Conservation (phyloP, 1,284 basidiomycete species). For the Apiotrichum sp. region DNA sequence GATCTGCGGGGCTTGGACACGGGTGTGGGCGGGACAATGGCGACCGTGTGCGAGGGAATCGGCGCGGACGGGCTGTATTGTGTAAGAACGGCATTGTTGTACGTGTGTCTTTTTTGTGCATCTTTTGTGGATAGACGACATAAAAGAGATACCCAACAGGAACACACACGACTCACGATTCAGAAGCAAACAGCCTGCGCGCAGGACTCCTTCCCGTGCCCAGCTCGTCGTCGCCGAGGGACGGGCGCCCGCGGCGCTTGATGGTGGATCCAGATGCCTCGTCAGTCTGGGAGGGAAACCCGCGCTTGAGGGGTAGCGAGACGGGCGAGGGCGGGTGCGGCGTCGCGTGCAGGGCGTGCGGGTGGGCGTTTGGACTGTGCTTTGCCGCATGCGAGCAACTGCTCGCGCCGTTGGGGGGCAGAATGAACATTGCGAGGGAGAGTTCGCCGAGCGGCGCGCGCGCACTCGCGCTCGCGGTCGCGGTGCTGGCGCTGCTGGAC, state of each 20-base stretch:
- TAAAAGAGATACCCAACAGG: too few species aligned
- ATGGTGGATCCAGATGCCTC: too few species aligned
- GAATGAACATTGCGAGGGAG: constrained; percentile 14
- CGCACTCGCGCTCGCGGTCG: background rate
- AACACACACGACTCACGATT: too few species aligned
- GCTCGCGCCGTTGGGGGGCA: background rate
- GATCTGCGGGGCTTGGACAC: background rate
- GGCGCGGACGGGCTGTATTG: too few species aligned
- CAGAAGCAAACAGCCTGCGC: constrained; percentile 6
- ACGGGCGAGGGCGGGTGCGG: constrained; percentile 10
- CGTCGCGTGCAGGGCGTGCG: background rate
- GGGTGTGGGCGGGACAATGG: background rate
- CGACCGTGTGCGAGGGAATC: background rate
- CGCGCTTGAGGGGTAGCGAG: constrained; percentile 16
- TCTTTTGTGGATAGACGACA: too few species aligned
- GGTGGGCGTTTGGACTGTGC: background rate
- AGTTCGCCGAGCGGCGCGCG: constrained; percentile 13
- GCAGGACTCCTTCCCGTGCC: constrained; percentile 14
- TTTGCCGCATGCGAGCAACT: too few species aligned
- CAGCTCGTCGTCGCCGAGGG: constrained; percentile 13
- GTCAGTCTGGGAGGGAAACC: background rate
- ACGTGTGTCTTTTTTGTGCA: too few species aligned
- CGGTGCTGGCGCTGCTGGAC: background rate
- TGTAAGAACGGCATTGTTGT: too few species aligned
- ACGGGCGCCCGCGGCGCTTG: constrained; percentile 11